Base-by-base conservation (phyloP, 2,329 filamentous ascomycete species). In the Penicillium sp. region DNA sequence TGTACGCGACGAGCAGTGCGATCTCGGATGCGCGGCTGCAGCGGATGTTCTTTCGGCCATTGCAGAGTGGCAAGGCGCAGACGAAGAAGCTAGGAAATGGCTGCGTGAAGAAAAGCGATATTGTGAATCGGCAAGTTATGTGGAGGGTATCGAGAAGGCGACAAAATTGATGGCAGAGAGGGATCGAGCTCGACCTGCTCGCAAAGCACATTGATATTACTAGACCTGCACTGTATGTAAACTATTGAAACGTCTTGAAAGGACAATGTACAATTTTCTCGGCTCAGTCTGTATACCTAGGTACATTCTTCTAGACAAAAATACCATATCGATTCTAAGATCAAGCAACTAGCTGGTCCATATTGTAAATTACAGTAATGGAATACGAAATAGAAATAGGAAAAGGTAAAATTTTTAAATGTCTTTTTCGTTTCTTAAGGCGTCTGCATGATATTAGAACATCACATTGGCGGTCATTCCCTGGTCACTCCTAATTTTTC, bases 31-130 rank as follows among this genome's bases (percentile, higher is more conserved):
- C 66, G 88, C 88, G 2, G 88, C 88, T 5, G 89, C 92, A 7
- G 85, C 89, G 20, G 52, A 52, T 71, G 96, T 95, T 68, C 82
- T 96, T 53, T 93, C 86, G 23, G 89, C 95, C 65, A 87, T 97
- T 63, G 87, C 89, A 0, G 85, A 89, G 62, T 86, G 94, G 82
- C 74, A 86, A 59, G 87, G 88, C 1, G 81, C 89, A 64, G 66
- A 79, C 1, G 76, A 77, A 3, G 81, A 88, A 62, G 91, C 93
- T 1, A 80, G 81, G 64, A 80, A 79, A 63, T 83, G 82, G 66
- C 96, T 89, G 67, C 75, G 80, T 54, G 83, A 95, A 68, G 87
- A 89, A 9, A 80, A 83, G 54, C 79, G 79, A 20, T 70, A 93
- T 35, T 75, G 79, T 2, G 75, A 76, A 59, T 73, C 71, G 3